Conservation (phyloP, 495 filamentous ascomycete species). For the Xeromyces bisporus region DNA sequence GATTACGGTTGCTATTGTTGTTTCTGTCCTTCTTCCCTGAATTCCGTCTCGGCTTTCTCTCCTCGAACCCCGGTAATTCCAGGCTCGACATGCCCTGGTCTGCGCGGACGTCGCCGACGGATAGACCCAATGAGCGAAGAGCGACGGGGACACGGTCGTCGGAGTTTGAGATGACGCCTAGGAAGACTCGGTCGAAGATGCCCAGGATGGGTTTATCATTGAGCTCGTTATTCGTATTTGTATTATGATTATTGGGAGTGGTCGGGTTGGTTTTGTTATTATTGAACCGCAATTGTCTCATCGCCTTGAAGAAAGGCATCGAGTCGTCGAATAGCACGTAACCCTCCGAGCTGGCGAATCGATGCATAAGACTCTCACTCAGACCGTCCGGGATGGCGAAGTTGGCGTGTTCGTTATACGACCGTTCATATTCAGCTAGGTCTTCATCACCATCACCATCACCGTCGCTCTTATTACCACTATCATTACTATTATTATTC, state of each 20-base stretch:
- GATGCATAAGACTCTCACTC: conserved; percentile 34
- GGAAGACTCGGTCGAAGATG: conserved; percentile 21
- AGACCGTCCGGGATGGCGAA: conserved; percentile 25
- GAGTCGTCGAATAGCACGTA: conserved; percentile 44
- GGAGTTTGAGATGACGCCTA: conserved; percentile 64
- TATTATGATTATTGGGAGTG: no score
- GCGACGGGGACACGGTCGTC: conserved; percentile 52
- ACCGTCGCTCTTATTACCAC: neutral
- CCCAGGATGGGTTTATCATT: neutral
- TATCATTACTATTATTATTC: neutral
- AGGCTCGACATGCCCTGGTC: conserved; percentile 17
- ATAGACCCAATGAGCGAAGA: conserved; percentile 42
- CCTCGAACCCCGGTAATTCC: conserved; percentile 26
- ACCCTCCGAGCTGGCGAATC: conserved; percentile 43
- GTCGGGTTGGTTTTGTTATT: neutral
- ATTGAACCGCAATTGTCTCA: conserved; percentile 13
- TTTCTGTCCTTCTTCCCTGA: neutral
- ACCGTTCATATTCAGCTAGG: no score
- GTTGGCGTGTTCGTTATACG: no score
- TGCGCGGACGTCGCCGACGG: conserved; percentile 27
- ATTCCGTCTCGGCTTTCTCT: conserved; percentile 4
- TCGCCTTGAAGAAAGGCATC: conserved; percentile 29
- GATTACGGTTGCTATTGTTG: neutral
- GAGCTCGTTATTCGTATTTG: no score
- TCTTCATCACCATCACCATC: neutral